A percentile compares a stretch with the other conserved stretches of the same genome.
Evolutionary conservation across 176 grass and related monocot genomes (phyloP).

Genomic region (Alloteropsis semialata): DNA sequence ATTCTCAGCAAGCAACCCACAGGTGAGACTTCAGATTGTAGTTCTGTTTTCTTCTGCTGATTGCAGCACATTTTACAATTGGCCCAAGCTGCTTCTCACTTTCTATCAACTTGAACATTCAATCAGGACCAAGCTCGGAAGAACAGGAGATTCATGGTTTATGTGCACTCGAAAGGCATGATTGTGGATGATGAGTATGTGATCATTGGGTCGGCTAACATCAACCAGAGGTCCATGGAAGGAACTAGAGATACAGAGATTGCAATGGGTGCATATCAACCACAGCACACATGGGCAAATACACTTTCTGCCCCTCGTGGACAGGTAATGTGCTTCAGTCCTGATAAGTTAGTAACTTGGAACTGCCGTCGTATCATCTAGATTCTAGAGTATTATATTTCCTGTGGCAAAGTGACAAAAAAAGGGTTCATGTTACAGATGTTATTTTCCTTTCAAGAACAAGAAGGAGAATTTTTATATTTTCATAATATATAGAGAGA

Average conservation of each 20-base stretch:
- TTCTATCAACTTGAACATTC: neutral
- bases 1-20: constrained; percentile 34
- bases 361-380: neutral
- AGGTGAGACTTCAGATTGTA: constrained; percentile 37
- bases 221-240: constrained; percentile 91
- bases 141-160: constrained; percentile 88
- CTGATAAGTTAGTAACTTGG: neutral
- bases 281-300: constrained; percentile 74
- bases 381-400: neutral
- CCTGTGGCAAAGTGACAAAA: neutral
- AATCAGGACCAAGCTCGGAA: constrained; percentile 69
- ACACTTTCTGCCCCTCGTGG: constrained; percentile 67
- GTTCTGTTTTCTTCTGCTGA: neutral
- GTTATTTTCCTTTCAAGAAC: neutral
- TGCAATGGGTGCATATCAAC: constrained; percentile 92
- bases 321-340: constrained; percentile 45
- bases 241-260: constrained; percentile 96
- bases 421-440: neutral
- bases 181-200: constrained; percentile 95
- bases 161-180: constrained; percentile 96
- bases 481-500: neutral
- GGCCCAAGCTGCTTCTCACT: neutral
- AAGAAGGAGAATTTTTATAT: neutral
- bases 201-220: constrained; percentile 90
- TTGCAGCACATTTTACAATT: neutral